Base-by-base conservation (phyloP, 192 early-diverging fungal genomes). In the Entophlyctis luteolus region DNA sequence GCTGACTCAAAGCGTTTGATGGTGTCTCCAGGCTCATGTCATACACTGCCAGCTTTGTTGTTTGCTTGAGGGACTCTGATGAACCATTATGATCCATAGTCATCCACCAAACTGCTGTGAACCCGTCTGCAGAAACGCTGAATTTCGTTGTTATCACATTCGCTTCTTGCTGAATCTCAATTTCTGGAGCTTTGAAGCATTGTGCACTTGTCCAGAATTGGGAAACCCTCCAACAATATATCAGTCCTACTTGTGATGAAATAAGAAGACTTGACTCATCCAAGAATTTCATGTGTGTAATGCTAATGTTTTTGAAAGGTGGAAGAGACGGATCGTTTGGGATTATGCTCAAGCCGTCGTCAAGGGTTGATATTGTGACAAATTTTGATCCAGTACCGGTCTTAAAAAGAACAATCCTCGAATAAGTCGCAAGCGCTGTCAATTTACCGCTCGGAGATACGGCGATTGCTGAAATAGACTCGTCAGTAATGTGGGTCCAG, bases 1-100 rank as follows among this genome's bases (percentile, higher is more conserved):
- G 58, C 39, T 60, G 58, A 10, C 22, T 31, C 10, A 60, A 28
- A 45, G 58, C 58, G 35, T 60, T 42, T 25, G 58, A 60, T n/a
- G 58, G 58, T 14, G 58, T 60, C 23, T 60, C 58, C 20, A 60
- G 25, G 47, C 58, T 60, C 38, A 45, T 28, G 35, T 60, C 32
- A 28, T 46, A 60, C 23, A 60, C 47, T 20, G 58, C 39, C 10
- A 60, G 25, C 47, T 60, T 38, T 16, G 58, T 45, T 16, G 32
- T 45, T 12, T 37, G n/a, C 32, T 25, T 1, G 25, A 57, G 14
- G 32, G 55, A 16, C 33, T 57, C 22, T 28, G 2, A 18, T 16
- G 52, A 27, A n/a, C n/a, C 42, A 45, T 45, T n/a, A 28, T 8
- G 10, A 27, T 5, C 10, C 18, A 5, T 42, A n/a, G 58, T 20